Percentiles rank a stretch among this genome's conserved stretches.
phyloP scores from a whole-genome alignment of 2,329 filamentous ascomycete genomes.

The Ambrosiella cleistominuta region DNA sequence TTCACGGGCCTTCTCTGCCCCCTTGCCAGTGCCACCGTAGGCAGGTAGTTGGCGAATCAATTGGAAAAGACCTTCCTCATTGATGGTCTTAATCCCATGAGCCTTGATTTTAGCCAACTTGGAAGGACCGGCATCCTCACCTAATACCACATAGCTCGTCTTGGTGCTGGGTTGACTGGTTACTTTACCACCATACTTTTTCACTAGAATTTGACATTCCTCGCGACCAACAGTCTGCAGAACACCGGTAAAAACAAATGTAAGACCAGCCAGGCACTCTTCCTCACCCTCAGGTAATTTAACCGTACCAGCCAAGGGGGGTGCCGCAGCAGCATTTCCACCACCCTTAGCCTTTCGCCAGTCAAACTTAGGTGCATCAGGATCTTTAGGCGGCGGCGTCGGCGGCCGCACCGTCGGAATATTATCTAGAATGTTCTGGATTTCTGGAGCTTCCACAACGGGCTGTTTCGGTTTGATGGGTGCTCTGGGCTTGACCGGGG shows the following conservation, averaged over 20 bases:
- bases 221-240: slow-evolving; percentile 66
- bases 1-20: slow-evolving; percentile 66
- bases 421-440: slow-evolving; percentile 67
- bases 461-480: slow-evolving; percentile 43
- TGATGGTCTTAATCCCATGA: slow-evolving; percentile 72
- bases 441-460: slow-evolving; percentile 50
- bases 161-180: slow-evolving; percentile 74
- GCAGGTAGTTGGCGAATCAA: slow-evolving; percentile 67
- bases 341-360: slow-evolving; percentile 47
- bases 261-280: slow-evolving; percentile 76
- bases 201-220: slow-evolving; percentile 71
- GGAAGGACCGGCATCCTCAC: slow-evolving; percentile 77
- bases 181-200: slow-evolving; percentile 85
- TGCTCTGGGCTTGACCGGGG: slow-evolving; percentile 39
- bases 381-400: slow-evolving; percentile 58
- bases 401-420: slow-evolving; percentile 72
- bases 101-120: slow-evolving; percentile 77
- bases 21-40: slow-evolving; percentile 73
- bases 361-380: slow-evolving; percentile 54
- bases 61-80: slow-evolving; percentile 80
- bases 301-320: slow-evolving; percentile 42
- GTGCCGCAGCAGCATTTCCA: slow-evolving; percentile 40
- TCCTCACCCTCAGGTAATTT: slow-evolving; percentile 71
- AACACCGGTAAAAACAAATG: slow-evolving; percentile 90
- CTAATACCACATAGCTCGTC: slow-evolving; percentile 84